Base-by-base conservation (phyloP, 768 basidiomycete species). In the Leccinellum luteum region DNA sequence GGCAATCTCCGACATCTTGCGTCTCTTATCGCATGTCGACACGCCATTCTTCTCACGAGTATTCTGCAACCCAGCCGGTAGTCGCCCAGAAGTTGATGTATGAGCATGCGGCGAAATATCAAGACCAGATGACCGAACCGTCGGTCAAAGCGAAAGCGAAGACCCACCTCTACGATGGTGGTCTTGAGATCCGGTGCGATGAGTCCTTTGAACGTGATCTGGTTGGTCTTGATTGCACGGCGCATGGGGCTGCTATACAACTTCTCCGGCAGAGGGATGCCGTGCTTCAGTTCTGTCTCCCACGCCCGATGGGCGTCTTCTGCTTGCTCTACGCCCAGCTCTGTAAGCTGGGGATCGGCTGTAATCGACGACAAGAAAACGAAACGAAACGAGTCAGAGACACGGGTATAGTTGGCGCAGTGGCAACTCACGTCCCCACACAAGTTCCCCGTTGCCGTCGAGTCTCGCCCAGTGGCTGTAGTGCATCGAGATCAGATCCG, bases 11-110 rank as follows among this genome's bases (percentile, higher is more conserved):
- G 80, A 75, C 31, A 72, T 75, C 2, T 77, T 74, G 19, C 76
- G 75, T 14, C 89, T 81, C 60, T 81, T 79, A 69, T 92, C 89
- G 64, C 87, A 90, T 0, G 88, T 89, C 57, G 90, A 87, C 1
- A 81, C 78, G 0, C 88, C 83, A 57, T 82, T 81, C 58, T 78
- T 78, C 68, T 92, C 90, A 30, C 89, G 81, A 49, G 83, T 80
- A 58, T 86, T 79, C 90, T 91, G 23, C 1, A 6, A 31, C 1
- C 48, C 15, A 34, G 7, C 15, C 9, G 1, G 30, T 31, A 3
- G 4, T 43, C 47, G 17, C n/a, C 41, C 32, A 13, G 14, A 32
- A 14, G 14, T 14, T 14, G 13, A 32, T 38, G 17, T 17, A n/a
- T 43, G 41, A 43, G 41, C 17, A 19, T 9, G 19, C 19, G 5